Base-by-base conservation (phyloP, 495 filamentous ascomycete species). In the Lasiosphaeria hispida region DNA sequence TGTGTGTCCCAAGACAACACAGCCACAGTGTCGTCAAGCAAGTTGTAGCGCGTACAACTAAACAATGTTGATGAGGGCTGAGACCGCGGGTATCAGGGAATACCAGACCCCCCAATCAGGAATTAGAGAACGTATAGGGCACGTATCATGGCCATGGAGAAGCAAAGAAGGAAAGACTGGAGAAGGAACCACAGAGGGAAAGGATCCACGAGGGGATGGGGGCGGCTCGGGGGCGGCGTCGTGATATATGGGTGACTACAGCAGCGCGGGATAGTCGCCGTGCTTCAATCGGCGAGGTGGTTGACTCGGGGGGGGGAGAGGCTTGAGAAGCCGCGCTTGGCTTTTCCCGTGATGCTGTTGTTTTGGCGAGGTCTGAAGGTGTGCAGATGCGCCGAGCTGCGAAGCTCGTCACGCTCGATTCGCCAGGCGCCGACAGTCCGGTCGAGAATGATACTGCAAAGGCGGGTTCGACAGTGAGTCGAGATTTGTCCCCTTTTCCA, bases 71-170 rank as follows among this genome's bases (percentile, higher is more conserved):
- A 30, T 30, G 23, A 30, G 23, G 23, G 23, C 23, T 5, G 23
- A 30, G 23, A 5, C 23, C 23, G 23, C 5, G 23, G 23, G 23
- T 30, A 30, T 30, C 23, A 30, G 48, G 71, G 73, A 76, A 75
- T 75, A 58, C 72, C 76, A 74, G 72, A 77, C 68, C 63, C 74
- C 74, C 64, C 72, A 68, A 69, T 63, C 67, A 68, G 61, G 48
- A 61, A 68, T 62, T 66, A 69, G 61, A 55, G 69, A 67, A 45
- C 58, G 60, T 60, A 58, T 56, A 61, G 51, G 39, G 55, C 42
- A 65, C 44, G 36, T 63, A 65, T 34, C 57, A 60, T 54, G 55
- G 66, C 72, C 67, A 69, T 69, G 65, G 63, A 53, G 59, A 59
- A 53, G 60, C 48, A 69, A 50, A 30, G 45, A 52, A 48, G 44